phyloP scores from a whole-genome alignment of 257 asterid genomes.

The Nicotiana tomentosiformis region DNA sequence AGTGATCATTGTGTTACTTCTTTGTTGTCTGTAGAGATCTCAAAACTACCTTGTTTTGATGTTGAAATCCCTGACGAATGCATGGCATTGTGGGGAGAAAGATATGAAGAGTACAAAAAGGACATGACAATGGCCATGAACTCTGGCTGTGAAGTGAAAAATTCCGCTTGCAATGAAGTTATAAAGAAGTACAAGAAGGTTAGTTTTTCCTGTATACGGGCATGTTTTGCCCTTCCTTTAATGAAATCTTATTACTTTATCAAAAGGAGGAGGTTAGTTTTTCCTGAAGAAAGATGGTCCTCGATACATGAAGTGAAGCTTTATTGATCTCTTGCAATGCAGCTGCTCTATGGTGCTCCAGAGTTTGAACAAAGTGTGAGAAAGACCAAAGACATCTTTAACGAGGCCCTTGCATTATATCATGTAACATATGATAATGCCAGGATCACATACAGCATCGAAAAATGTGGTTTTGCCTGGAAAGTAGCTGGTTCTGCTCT shows the following conservation, averaged over 20 bases:
- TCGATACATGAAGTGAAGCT: neutral
- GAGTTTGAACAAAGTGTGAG: conserved; percentile 49
- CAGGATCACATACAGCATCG: neutral
- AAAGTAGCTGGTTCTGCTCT: conserved; percentile 69
- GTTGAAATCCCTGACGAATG: conserved; percentile 21
- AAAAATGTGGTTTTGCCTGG: conserved; percentile 68
- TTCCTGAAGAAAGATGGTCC: neutral
- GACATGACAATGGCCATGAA: conserved; percentile 47
- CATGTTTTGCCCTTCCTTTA: no score
- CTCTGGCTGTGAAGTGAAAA: conserved; percentile 22
- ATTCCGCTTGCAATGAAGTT: conserved; percentile 41
- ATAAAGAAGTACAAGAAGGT: conserved; percentile 67
- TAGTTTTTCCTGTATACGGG: neutral
- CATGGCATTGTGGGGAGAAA: conserved; percentile 30
- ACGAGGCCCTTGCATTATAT: conserved; percentile 67
- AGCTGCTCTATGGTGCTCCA: conserved; percentile 57
- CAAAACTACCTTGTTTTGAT: conserved; percentile 50
- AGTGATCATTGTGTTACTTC: neutral
- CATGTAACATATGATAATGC: conserved; percentile 45
- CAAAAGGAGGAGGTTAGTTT: conserved; percentile 32
- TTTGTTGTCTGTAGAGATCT: conserved; percentile 32
- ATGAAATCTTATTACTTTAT: no score
- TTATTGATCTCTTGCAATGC: conserved; percentile 20
- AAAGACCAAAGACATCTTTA: conserved; percentile 24
- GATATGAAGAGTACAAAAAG: conserved; percentile 30